These are phyloP conservation scores for Aotearoamyces nothofagi DNA, from an alignment of 2,329 filamentous ascomycete species.

Conservation along the genomic window DNA sequence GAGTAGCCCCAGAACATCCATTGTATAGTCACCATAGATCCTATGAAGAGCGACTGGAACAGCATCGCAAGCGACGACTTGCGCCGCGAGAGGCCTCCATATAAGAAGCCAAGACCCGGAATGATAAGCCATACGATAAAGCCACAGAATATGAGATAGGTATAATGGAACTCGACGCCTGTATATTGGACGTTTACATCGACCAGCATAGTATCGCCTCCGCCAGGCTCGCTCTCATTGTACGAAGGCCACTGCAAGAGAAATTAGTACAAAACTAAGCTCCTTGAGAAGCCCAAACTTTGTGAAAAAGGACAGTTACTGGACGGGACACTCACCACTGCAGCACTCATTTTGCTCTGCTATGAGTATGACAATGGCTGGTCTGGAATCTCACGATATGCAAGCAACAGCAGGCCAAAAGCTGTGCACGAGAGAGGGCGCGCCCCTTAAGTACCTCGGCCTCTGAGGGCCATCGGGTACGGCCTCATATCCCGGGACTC, in stretches of 20 bases:
- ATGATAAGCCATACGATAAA: constrained; percentile 53
- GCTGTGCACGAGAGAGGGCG: too few species aligned
- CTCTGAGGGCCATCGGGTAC: too few species aligned
- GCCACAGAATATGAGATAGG: constrained; percentile 40
- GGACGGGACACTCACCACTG: too few species aligned
- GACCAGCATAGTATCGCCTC: constrained; percentile 34
- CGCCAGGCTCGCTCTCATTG: constrained; percentile 25
- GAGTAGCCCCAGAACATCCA: constrained; percentile 51
- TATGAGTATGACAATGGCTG: too few species aligned
- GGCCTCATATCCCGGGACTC: too few species aligned
- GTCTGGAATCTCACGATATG: too few species aligned
- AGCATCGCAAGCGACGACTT: constrained; percentile 47
- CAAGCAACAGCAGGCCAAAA: too few species aligned
- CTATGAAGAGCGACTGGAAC: constrained; percentile 45
- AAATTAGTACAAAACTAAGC: too few species aligned
- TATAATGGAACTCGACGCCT: constrained; percentile 45
- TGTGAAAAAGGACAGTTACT: too few species aligned
- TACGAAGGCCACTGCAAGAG: neutral
- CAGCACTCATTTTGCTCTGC: too few species aligned
- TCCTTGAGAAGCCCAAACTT: too few species aligned
- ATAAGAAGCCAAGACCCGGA: constrained; percentile 49
- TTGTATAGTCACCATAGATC: constrained; percentile 37
- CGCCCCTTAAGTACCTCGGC: too few species aligned
- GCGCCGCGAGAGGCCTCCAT: constrained; percentile 44
- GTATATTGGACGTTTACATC: constrained; percentile 37